Base-by-base conservation (phyloP, 1,139 yeast species). In the Blastobotrys indianensis region DNA sequence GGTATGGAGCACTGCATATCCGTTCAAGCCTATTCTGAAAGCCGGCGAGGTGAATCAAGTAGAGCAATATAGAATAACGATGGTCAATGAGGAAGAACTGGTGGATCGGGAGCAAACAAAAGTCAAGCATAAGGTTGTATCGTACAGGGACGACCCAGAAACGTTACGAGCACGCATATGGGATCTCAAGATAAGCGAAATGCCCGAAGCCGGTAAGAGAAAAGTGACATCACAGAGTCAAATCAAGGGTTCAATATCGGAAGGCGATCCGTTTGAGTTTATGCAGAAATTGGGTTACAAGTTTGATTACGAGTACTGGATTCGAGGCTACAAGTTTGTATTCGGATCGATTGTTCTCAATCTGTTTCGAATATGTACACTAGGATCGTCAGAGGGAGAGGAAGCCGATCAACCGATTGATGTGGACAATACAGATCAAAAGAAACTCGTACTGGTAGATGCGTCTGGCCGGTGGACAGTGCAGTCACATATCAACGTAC, bases 121-220 rank as follows among this genome's bases (percentile, higher is more conserved):
- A 31, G 33, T 31, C 15, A 11, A 9, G 11, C 28, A 35, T 10
- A 35, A 42, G 35, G 12, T 33, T 35, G 32, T 46, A 15, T 47
- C 52, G 31, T 51, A 40, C 29, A 9, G 34, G 13, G 52, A 49
- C 34, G 48, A 51, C 20, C 12, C 23, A 6, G 51, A 49, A 2
- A 36, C 16, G 5, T 42, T 58, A 37, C 41, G 44, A 29, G 42
- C 45, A 23, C 46, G 54, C 16, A 23, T 42, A 4, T 85, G 95
- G 94, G 74, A 82, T 1, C 57, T 87, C 28, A 84, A 80, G 54
- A 73, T 84, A 17, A 71, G 80, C 7, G 97, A 88, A 65, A 82
- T 87, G 12, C 97, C 97, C 0, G 82, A 85, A 31, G 95, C 94
- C 3, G 96, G 96, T 7, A 85, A 75, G 51, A 77, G 77, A 59